A percentile compares a stretch with the other conserved stretches of the same genome.
phyloP scores from a whole-genome alignment of 2,329 filamentous ascomycete species.

The Cercospora brassicicola region DNA sequence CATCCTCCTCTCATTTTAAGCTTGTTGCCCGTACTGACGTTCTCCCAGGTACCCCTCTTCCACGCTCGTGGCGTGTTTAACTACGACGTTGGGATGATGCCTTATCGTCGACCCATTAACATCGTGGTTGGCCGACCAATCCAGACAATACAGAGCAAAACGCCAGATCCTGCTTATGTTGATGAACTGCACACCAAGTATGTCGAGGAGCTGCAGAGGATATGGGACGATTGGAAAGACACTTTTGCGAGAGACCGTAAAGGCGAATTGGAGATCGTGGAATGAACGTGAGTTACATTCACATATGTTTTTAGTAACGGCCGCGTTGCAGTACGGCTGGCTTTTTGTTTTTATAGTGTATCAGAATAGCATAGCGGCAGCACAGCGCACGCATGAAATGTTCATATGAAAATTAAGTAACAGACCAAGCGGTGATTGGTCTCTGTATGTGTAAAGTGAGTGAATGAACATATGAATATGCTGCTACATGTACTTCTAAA shows the following conservation, averaged over 20 bases:
- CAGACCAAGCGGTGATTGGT: not conserved
- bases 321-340: not conserved
- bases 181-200: slow-evolving; percentile 79
- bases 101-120: slow-evolving; percentile 83
- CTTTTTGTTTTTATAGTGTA: not conserved
- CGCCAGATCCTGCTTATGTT: slow-evolving; percentile 72
- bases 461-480: not conserved
- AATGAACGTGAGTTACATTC: slow-evolving; percentile 40
- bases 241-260: slow-evolving; percentile 64
- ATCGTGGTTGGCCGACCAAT: slow-evolving; percentile 86
- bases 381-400: not conserved
- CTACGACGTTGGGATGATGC: slow-evolving; percentile 95
- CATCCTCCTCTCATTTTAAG: slow-evolving; percentile 68
- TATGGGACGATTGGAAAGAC: slow-evolving; percentile 79
- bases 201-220: slow-evolving; percentile 67
- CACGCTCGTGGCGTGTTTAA: slow-evolving; percentile 93
- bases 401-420: not conserved
- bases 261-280: slow-evolving; percentile 67
- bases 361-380: not conserved
- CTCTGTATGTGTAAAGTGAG: not conserved
- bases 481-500: not conserved
- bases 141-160: slow-evolving; percentile 61
- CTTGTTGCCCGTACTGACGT: not conserved
- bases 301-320: not conserved
- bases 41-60: slow-evolving; percentile 73